Percentiles rank a stretch among this genome's conserved stretches.
Conservation (phyloP, 192 early-diverging fungal genomes). For the Radiomyces spectabilis region DNA sequence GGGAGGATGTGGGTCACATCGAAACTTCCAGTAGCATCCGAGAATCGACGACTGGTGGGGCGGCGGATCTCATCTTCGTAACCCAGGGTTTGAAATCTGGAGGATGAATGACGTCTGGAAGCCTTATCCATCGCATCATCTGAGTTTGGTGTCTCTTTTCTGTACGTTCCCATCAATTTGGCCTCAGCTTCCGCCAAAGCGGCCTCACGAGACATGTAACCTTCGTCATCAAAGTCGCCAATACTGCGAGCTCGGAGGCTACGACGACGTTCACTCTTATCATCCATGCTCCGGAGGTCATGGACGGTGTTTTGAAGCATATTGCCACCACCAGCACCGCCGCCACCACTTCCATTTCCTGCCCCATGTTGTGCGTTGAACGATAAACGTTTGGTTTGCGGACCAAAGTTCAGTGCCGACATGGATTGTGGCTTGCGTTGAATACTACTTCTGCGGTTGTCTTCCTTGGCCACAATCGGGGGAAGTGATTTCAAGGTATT, state of each 20-base stretch:
- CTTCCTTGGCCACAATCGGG: conserved; percentile 13
- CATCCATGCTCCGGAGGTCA: too few relatives aligned
- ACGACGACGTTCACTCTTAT: neutral
- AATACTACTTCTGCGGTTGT: conserved; percentile 2
- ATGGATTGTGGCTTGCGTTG: conserved; percentile 21
- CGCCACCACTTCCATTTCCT: too few relatives aligned
- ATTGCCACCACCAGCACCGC: too few relatives aligned
- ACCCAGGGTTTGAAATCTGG: neutral
- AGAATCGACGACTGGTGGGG: too few relatives aligned
- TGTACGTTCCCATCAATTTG: conserved; percentile 32
- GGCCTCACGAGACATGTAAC: conserved; percentile 15
- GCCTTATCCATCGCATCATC: too few relatives aligned
- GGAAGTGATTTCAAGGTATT: conserved; percentile 43
- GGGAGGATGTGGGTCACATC: too few relatives aligned
- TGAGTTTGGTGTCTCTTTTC: too few relatives aligned
- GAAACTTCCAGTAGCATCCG: too few relatives aligned
- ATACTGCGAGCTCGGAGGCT: neutral
- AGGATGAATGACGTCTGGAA: neutral
- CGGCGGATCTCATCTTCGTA: neutral
- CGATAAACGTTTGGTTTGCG: neutral
- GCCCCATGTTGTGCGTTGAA: neutral
- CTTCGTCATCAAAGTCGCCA: conserved; percentile 9
- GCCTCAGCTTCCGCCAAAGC: conserved; percentile 33
- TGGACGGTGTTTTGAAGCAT: too few relatives aligned
- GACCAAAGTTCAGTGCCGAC: conserved; percentile 10